Conservation (phyloP, 805 yeast genomes). For the Sugiyamaella boreocaroliniensis region DNA sequence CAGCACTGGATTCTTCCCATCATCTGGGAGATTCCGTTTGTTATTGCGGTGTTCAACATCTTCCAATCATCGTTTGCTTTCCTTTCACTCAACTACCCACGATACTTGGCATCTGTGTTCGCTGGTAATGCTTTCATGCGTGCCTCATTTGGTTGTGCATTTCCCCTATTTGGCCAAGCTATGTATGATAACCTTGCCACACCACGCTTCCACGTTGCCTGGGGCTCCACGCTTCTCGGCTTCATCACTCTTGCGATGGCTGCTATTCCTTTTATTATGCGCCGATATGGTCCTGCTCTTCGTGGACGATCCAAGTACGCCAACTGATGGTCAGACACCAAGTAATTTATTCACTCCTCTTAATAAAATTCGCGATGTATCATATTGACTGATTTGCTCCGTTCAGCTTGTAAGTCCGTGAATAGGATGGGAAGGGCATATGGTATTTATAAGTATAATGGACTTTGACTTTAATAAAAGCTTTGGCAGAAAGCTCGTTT, state of each 20-base stretch:
- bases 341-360: not conserved
- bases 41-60: conserved; percentile 36
- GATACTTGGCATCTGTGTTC: conserved; percentile 51
- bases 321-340: conserved; percentile 8
- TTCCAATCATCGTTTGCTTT: conserved; percentile 48
- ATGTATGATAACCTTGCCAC: conserved; percentile 42
- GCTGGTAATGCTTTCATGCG: conserved; percentile 52
- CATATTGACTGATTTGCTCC: no score
- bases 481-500: no score
- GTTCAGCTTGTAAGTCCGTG: no score
- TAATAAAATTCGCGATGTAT: not conserved
- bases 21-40: conserved; percentile 38
- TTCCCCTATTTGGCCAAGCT: conserved; percentile 57
- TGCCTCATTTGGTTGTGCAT: conserved; percentile 47
- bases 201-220: conserved; percentile 47
- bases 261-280: conserved; percentile 41
- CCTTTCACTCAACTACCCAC: conserved; percentile 41
- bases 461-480: no score
- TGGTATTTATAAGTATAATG: no score
- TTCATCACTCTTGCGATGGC: conserved; percentile 40
- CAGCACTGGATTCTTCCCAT: conserved; percentile 48
- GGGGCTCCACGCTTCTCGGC: conserved; percentile 49
- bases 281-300: conserved; percentile 28
- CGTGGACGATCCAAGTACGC: conserved; percentile 33
- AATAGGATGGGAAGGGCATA: no score